Base-by-base conservation (phyloP, 75 land plant species). In the Pinus albicaulis region DNA sequence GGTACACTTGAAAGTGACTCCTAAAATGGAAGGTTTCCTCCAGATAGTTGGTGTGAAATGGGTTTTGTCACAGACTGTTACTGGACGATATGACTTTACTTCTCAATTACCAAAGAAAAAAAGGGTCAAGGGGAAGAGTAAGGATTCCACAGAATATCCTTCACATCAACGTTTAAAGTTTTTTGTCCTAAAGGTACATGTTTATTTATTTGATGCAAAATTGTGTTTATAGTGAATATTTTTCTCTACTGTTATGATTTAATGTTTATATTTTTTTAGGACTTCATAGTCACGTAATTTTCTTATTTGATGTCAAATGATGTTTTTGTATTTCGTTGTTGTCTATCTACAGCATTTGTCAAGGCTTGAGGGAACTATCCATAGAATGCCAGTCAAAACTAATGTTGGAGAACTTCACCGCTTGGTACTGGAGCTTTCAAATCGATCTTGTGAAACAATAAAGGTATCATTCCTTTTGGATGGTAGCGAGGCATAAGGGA, bases 31-130 rank as follows among this genome's bases (percentile, higher is more conserved):
- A 82, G 99, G 99, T 34, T 77, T 88, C 26, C 80, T 98, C 24
- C 82, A 86, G 70, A 83, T 98, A 78, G 80, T 95, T 72, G 99
- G 99, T 31, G 93, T 95, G 14, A 91, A 83, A 71, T 98, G 99
- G 99, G 86, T 78, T 20, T 73, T 98, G 38, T 89, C 90, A 44
- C 89, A 86, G 58, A 79, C 81, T 28, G 88, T 88, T 14, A 66
- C 79, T 64, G 98, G 95, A 69, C 87, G 81, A 65, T 82, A 80
- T 57, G 79, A 86, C 57, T 98, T 98, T 84, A 83, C 85, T 31
- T 24, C 77, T 68, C 76, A 81, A 44, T 55, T 72, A 75, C 66
- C 76, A 0, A 87, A 78, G 80, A 95, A 83, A 55, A 88, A 87
- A 66, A 34, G 53, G 31, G 74, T 55, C 6, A 95, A 85, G 76